phyloP scores from a whole-genome alignment of 1,139 yeast species.

The Pichia norvegensis region DNA sequence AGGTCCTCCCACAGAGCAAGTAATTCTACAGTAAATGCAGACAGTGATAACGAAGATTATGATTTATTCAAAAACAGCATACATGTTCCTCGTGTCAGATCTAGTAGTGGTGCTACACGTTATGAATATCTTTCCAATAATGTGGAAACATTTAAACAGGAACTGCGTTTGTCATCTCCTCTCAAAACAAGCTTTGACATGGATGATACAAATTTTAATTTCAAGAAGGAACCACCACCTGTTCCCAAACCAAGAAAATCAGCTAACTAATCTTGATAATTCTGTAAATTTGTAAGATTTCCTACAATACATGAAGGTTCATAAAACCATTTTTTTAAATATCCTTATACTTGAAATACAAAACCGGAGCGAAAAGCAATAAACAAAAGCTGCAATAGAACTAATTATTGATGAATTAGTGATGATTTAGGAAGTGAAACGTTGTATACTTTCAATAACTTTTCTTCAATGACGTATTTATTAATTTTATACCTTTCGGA shows the following conservation, averaged over 20 bases:
- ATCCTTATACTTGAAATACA: background rate
- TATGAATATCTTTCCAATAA: constrained; percentile 15
- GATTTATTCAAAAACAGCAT: constrained; percentile 1
- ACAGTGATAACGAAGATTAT: background rate
- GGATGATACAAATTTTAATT: background rate
- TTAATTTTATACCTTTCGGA: constrained; percentile 70
- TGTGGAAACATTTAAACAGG: constrained; percentile 12
- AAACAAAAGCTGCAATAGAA: too few species aligned
- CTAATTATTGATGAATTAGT: background rate
- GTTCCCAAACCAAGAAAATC: constrained; percentile 14
- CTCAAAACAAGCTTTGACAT: constrained; percentile 2
- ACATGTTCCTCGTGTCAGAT: constrained; percentile 10
- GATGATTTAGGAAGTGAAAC: background rate
- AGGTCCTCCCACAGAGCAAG: too few species aligned
- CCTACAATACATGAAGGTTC: too few species aligned
- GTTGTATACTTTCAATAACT: constrained; percentile 8
- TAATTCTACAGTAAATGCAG: background rate
- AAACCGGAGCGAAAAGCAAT: background rate
- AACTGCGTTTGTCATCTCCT: constrained; percentile 9
- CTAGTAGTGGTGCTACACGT: constrained; percentile 16
- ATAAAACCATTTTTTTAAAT: too few species aligned
- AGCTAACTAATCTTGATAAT: background rate
- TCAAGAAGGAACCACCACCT: constrained; percentile 8
- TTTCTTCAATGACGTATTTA: constrained; percentile 61
- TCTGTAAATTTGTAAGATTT: too few species aligned